Evolutionary conservation across 2,329 filamentous ascomycete species (phyloP).

Genomic region (Penicillium sp.): DNA sequence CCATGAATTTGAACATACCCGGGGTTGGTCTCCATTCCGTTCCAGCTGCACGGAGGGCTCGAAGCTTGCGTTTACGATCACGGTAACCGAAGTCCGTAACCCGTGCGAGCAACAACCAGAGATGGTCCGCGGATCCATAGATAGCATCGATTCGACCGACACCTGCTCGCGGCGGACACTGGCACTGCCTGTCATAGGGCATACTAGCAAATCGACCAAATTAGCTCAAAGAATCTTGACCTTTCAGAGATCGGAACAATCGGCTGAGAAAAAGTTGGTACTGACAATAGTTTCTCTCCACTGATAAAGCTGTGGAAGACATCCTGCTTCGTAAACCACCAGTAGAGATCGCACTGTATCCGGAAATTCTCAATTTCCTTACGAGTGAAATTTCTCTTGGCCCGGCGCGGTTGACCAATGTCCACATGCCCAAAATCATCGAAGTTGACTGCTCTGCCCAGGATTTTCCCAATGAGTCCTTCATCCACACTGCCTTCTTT

Average conservation of each 20-base stretch:
- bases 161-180: conserved; percentile 77
- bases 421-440: conserved; percentile 52
- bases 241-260: background rate
- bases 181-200: conserved; percentile 73
- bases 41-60: conserved; percentile 55
- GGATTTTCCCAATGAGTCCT: conserved; percentile 51
- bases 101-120: conserved; percentile 74
- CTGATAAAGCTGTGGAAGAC: conserved; percentile 85
- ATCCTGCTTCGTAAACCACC: conserved; percentile 96
- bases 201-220: conserved; percentile 50
- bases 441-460: conserved; percentile 54
- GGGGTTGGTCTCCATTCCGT: conserved; percentile 51
- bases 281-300: conserved; percentile 78
- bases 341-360: conserved; percentile 77
- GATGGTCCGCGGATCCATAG: conserved; percentile 83
- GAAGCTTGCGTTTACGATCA: conserved; percentile 73
- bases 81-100: conserved; percentile 70
- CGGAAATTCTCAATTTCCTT: conserved; percentile 74
- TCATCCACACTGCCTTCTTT: conserved; percentile 49
- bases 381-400: conserved; percentile 35
- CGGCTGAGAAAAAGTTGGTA: conserved; percentile 14
- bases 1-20: conserved; percentile 41
- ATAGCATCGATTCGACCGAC: conserved; percentile 71
- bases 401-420: conserved; percentile 14
- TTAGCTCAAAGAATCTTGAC: background rate